Conservation (phyloP, 257 asterid species). For the Solanum sitiens region DNA sequence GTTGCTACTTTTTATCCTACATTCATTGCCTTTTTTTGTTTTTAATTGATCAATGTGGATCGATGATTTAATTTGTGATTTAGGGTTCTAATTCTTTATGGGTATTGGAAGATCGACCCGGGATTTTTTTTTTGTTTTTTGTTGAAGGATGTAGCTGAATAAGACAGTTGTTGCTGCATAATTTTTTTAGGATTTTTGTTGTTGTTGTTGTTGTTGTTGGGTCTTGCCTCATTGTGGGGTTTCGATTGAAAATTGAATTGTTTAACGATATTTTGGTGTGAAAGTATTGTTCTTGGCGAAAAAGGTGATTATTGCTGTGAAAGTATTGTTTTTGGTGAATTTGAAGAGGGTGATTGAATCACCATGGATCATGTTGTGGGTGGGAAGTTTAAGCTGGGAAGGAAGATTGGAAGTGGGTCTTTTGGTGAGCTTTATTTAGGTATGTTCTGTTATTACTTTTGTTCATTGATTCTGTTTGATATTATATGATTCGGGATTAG, state of each 20-base stretch:
- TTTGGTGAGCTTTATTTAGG: slow-evolving; percentile 96
- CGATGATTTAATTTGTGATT: slow-evolving; percentile 9
- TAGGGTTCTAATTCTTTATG: slow-evolving; percentile 29
- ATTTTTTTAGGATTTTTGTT: background rate
- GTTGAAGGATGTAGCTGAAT: slow-evolving; percentile 38
- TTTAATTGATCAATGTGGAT: slow-evolving; percentile 18
- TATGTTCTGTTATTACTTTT: slow-evolving; percentile 6
- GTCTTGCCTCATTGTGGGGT: background rate
- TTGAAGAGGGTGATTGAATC: background rate
- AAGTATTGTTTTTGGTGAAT: background rate
- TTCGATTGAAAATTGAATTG: background rate
- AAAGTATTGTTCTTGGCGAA: background rate
- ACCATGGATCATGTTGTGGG: slow-evolving; percentile 81
- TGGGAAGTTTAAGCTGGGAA: slow-evolving; percentile 89
- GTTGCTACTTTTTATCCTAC: background rate
- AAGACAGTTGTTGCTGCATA: background rate
- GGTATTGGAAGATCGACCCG: slow-evolving; percentile 1
- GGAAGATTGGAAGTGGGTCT: slow-evolving; percentile 96
- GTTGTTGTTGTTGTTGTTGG: background rate
- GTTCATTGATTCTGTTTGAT: background rate
- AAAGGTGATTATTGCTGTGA: background rate
- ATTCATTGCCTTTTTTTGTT: slow-evolving; percentile 13
- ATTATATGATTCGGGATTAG: background rate
- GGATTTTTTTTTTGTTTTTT: slow-evolving; percentile 7
- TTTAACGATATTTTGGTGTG: background rate